phyloP scores from a whole-genome alignment of 768 basidiomycete genomes.

The Russula griseocarnosa region DNA sequence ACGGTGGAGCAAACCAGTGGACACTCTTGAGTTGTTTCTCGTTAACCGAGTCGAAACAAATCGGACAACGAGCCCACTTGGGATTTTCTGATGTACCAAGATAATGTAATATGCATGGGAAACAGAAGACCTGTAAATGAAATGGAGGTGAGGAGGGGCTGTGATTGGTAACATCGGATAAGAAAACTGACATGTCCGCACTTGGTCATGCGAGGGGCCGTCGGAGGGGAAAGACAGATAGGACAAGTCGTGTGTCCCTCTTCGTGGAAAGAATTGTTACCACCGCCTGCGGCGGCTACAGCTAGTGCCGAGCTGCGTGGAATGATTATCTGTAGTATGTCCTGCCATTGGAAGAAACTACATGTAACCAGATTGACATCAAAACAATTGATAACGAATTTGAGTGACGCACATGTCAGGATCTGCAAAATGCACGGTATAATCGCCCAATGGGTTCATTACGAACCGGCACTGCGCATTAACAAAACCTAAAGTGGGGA shows the following conservation, averaged over 20 bases:
- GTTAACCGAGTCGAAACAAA: slow-evolving; percentile 92
- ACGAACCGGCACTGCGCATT: slow-evolving; percentile 97
- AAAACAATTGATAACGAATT: slow-evolving; percentile 23
- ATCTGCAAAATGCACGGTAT: slow-evolving; percentile 94
- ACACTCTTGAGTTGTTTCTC: slow-evolving; percentile 89
- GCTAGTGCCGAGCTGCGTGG: slow-evolving; percentile 76
- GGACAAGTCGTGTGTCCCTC: slow-evolving; percentile 80
- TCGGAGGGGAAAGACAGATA: slow-evolving; percentile 89
- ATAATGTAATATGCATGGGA: slow-evolving; percentile 90
- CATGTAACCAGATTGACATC: neutral
- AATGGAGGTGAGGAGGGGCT: slow-evolving; percentile 25
- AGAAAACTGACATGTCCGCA: slow-evolving; percentile 84
- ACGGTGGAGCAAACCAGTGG: slow-evolving; percentile 73
- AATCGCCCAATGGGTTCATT: slow-evolving; percentile 87
- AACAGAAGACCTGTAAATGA: slow-evolving; percentile 76
- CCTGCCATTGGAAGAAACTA: slow-evolving; percentile 94
- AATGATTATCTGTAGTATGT: slow-evolving; percentile 92
- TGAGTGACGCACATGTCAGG: slow-evolving; percentile 78
- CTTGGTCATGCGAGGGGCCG: slow-evolving; percentile 90
- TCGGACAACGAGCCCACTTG: slow-evolving; percentile 92
- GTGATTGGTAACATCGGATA: slow-evolving; percentile 13
- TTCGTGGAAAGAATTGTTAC: slow-evolving; percentile 42
- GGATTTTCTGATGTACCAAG: slow-evolving; percentile 73
- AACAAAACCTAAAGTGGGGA: slow-evolving; percentile 66
- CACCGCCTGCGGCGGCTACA: slow-evolving; percentile 49